Percentiles rank a stretch among this genome's conserved stretches.
phyloP scores from a whole-genome alignment of 2,329 filamentous ascomycete genomes.

The Hymenoscyphus scutula region DNA sequence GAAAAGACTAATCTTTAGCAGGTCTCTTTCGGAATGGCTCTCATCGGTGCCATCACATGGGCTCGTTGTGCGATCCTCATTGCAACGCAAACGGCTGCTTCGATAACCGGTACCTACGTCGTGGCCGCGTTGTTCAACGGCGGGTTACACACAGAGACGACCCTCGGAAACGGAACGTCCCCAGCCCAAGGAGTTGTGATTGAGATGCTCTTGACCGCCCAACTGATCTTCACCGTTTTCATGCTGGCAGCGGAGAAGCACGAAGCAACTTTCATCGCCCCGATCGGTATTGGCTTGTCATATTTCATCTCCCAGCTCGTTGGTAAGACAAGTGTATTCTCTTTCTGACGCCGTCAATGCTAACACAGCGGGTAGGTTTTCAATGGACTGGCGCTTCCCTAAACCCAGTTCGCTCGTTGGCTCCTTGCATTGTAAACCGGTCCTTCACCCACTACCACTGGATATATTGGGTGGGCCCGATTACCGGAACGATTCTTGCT shows the following conservation, averaged over 20 bases:
- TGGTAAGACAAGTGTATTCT: slow-evolving; percentile 23
- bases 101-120: slow-evolving; percentile 42
- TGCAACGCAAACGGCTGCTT: slow-evolving; percentile 37
- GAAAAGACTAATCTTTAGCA: slow-evolving; percentile 11
- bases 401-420: slow-evolving; percentile 48
- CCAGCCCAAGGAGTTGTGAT: slow-evolving; percentile 49
- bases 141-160: slow-evolving; percentile 43
- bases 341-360: neutral
- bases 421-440: slow-evolving; percentile 44
- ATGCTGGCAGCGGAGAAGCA: slow-evolving; percentile 53
- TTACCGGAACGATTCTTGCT: slow-evolving; percentile 49
- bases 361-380: slow-evolving; percentile 36
- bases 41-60: slow-evolving; percentile 39
- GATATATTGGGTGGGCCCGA: slow-evolving; percentile 53
- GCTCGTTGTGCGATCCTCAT: slow-evolving; percentile 35
- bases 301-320: slow-evolving; percentile 47
- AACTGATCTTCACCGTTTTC: slow-evolving; percentile 49
- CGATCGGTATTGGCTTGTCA: slow-evolving; percentile 47
- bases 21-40: slow-evolving; percentile 40
- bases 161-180: slow-evolving; percentile 41
- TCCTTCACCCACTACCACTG: slow-evolving; percentile 46
- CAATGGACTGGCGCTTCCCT: slow-evolving; percentile 49
- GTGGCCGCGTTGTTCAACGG: slow-evolving; percentile 45
- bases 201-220: slow-evolving; percentile 48
- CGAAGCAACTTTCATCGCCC: slow-evolving; percentile 47